Percentiles rank a stretch among this genome's conserved stretches.
phyloP scores from a whole-genome alignment of 345 rosid species.

The Jatropha curcas region DNA sequence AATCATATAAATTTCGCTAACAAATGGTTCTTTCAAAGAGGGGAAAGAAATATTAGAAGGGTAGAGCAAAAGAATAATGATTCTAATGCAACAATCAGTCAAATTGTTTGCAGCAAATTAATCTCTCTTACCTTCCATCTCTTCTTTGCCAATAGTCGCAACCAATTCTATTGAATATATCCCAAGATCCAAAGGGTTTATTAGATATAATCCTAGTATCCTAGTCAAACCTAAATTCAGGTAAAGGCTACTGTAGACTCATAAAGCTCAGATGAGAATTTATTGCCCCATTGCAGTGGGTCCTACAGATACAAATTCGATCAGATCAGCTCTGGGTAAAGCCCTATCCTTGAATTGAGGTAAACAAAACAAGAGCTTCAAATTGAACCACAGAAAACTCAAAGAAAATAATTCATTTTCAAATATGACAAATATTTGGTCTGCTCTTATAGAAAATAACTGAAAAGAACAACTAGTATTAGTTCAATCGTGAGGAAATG shows the following conservation, averaged over 20 bases:
- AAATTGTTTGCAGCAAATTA: neutral
- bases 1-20: neutral
- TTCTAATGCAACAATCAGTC: neutral
- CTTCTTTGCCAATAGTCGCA: neutral
- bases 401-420: neutral
- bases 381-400: neutral
- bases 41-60: neutral
- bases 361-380: constrained; percentile 1
- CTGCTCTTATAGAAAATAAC: neutral
- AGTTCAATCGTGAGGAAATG: neutral
- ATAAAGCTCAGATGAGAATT: neutral
- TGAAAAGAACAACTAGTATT: neutral
- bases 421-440: neutral
- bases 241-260: neutral
- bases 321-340: neutral
- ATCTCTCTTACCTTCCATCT: neutral
- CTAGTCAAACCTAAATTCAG: constrained; percentile 1
- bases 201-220: neutral
- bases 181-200: neutral
- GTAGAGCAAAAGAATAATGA: neutral
- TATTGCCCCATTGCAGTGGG: neutral
- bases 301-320: neutral
- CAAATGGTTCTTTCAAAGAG: neutral
- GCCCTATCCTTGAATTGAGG: neutral
- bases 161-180: neutral